Conservation (phyloP, 345 rosid genomes). For the Arabidopsis thaliana region DNA sequence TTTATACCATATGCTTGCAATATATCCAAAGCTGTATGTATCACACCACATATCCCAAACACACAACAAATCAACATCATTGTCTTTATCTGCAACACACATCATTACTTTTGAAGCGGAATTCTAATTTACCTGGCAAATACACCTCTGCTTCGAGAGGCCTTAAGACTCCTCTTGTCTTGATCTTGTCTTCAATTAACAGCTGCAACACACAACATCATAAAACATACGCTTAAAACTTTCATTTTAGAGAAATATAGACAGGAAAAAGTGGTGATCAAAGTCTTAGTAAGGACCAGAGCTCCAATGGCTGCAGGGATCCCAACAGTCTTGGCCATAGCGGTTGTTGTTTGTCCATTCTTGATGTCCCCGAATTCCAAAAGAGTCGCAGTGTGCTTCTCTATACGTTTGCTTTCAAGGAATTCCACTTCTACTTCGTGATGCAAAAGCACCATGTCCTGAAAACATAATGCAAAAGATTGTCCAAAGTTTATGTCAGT, state of each 20-base stretch:
- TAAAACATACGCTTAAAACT: constrained; percentile 1
- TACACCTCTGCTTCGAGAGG: constrained; percentile 89
- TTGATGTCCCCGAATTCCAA: constrained; percentile 72
- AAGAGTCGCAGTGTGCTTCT: constrained; percentile 71
- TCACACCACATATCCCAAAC: no score
- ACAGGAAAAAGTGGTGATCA: constrained; percentile 5
- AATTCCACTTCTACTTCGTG: constrained; percentile 86
- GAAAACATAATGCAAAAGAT: constrained; percentile 32
- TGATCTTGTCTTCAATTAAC: constrained; percentile 74
- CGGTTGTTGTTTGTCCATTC: constrained; percentile 66
- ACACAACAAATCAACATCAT: no score
- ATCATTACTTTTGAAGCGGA: constrained; percentile 1
- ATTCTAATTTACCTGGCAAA: constrained; percentile 61
- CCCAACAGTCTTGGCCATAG: constrained; percentile 96
- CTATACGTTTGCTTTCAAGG: constrained; percentile 56
- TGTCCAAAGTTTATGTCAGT: background rate
- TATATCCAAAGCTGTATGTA: no score
- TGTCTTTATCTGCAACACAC: background rate
- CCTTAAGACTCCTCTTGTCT: constrained; percentile 78
- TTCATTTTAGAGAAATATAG: background rate
- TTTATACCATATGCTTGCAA: no score
- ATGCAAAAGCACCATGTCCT: constrained; percentile 98
- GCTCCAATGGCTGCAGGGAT: constrained; percentile 89
- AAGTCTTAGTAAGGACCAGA: constrained; percentile 53
- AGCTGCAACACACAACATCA: constrained; percentile 57